phyloP scores from a whole-genome alignment of 805 yeast genomes.

The Candida xyloterini region DNA sequence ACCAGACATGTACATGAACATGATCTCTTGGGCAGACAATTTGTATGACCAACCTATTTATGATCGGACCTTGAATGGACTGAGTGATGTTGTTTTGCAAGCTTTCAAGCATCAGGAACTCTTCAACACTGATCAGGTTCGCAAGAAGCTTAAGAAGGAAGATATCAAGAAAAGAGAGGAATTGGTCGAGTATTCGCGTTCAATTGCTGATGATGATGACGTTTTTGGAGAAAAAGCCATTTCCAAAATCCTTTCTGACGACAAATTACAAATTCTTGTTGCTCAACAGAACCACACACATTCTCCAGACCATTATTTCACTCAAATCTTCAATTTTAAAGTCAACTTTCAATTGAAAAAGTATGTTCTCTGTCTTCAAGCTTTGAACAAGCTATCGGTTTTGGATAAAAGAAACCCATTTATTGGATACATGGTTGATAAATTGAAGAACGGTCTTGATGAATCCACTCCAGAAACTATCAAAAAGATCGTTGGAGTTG shows the following conservation, averaged over 20 bases:
- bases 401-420: constrained; percentile 18
- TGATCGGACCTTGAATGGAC: constrained; percentile 65
- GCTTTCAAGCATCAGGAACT: constrained; percentile 27
- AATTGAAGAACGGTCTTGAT: constrained; percentile 11
- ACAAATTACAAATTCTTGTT: constrained; percentile 43
- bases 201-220: constrained; percentile 47
- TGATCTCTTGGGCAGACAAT: constrained; percentile 79
- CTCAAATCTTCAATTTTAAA: constrained; percentile 31
- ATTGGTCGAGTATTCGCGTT: constrained; percentile 42
- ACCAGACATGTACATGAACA: constrained; percentile 73
- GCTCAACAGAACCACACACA: constrained; percentile 36
- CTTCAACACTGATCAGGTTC: constrained; percentile 21
- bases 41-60: constrained; percentile 69
- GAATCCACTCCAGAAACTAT: constrained; percentile 21
- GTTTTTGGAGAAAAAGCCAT: constrained; percentile 50
- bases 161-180: constrained; percentile 54
- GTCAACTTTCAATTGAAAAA: constrained; percentile 38
- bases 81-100: constrained; percentile 54
- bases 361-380: constrained; percentile 44
- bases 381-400: constrained; percentile 34
- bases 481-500: constrained; percentile 25
- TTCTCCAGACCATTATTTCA: constrained; percentile 33
- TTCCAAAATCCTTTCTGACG: constrained; percentile 26
- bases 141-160: constrained; percentile 55
- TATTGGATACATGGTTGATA: constrained; percentile 22